phyloP scores from a whole-genome alignment of 495 filamentous ascomycete species.

The Hypoxylon subgilvum region DNA sequence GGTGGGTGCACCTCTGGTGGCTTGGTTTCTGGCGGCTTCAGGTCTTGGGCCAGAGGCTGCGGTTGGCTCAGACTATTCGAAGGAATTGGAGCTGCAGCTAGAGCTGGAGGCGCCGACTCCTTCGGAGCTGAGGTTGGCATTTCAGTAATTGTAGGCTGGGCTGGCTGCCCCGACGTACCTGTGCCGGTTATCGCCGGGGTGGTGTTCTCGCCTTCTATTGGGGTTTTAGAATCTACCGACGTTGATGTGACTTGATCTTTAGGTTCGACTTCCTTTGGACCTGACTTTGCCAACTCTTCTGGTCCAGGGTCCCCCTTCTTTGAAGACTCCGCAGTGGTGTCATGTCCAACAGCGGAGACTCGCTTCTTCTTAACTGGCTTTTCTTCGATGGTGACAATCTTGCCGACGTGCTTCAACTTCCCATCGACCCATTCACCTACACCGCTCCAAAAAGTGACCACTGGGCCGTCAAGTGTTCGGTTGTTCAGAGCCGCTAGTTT shows the following conservation, averaged over 20 bases:
- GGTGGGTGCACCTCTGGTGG: constrained; percentile 31
- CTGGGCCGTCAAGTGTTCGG: constrained; percentile 83
- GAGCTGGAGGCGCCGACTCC: constrained; percentile 2
- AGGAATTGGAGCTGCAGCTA: neutral
- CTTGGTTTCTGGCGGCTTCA: constrained; percentile 28
- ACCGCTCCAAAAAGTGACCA: constrained; percentile 93
- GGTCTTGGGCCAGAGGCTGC: constrained; percentile 18
- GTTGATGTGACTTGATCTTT: constrained; percentile 9
- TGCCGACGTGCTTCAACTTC: constrained; percentile 75
- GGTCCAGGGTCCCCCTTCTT: constrained; percentile 42
- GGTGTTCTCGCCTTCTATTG: neutral
- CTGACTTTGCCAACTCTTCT: constrained; percentile 22
- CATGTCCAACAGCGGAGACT: constrained; percentile 42
- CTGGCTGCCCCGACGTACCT: neutral
- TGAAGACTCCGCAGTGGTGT: constrained; percentile 22
- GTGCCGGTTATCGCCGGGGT: neutral
- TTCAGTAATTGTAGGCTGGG: neutral
- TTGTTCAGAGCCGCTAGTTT: constrained; percentile 86
- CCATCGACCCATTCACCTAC: constrained; percentile 72
- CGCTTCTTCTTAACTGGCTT: constrained; percentile 57
- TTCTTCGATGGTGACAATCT: constrained; percentile 66
- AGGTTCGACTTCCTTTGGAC: constrained; percentile 24
- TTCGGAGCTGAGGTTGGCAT: neutral
- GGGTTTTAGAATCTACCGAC: constrained; percentile 5
- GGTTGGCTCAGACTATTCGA: constrained; percentile 10